phyloP scores from a whole-genome alignment of 768 basidiomycete species.

The Terana coerulea region DNA sequence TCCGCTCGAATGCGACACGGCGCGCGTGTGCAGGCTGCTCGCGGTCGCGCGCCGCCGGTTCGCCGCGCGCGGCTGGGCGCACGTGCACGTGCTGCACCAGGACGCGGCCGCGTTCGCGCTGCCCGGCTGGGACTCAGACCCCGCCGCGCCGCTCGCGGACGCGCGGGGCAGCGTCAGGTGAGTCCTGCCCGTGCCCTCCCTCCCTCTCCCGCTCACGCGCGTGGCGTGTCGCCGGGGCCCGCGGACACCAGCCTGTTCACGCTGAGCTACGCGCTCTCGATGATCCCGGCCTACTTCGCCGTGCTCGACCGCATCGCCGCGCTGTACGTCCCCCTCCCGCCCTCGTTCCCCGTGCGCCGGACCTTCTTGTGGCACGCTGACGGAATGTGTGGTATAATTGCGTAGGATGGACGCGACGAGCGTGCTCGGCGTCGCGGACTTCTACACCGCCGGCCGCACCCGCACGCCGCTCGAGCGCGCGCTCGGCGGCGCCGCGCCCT shows the following conservation, averaged over 20 bases:
- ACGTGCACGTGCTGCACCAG: conserved; percentile 68
- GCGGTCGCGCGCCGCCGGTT: conserved; percentile 70
- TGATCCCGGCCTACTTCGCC: conserved; percentile 34
- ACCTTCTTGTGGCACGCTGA: too few relatives aligned
- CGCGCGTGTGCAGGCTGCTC: conserved; percentile 34
- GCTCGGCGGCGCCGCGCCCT: conserved; percentile 59
- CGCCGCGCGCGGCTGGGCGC: conserved; percentile 63
- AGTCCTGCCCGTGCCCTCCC: not conserved
- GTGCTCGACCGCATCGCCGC: conserved; percentile 3
- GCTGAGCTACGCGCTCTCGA: conserved; percentile 55
- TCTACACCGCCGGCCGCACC: conserved; percentile 60
- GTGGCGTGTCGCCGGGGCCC: not conserved
- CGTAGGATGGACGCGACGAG: conserved; percentile 32
- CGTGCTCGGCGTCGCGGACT: conserved; percentile 66
- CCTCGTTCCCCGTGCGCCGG: too few relatives aligned
- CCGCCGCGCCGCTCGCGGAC: conserved; percentile 36
- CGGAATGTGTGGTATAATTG: not conserved
- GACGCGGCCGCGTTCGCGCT: conserved; percentile 67
- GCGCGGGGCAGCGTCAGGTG: conserved; percentile 48
- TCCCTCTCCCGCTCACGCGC: not conserved
- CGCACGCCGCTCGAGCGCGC: conserved; percentile 54
- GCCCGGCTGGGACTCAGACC: conserved; percentile 45
- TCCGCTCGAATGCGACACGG: not conserved
- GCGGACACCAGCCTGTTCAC: conserved; percentile 36
- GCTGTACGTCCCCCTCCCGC: conserved; percentile 40